These are phyloP conservation scores for Aphanomyces cochlioides DNA, from an alignment of 352 stramenopile genomes.

Conservation along the genomic window DNA sequence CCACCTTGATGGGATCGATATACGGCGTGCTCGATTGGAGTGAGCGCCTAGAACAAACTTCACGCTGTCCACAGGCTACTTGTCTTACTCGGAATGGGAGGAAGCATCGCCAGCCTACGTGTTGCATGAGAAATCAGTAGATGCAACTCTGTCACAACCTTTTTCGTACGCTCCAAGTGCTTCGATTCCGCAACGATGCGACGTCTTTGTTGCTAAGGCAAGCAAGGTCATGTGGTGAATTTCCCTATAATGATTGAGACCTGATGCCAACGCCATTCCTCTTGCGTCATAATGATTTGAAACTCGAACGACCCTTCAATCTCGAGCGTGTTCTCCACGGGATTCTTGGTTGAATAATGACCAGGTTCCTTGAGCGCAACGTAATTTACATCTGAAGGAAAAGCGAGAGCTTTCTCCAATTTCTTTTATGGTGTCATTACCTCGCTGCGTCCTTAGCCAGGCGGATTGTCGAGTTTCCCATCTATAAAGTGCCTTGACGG, in stretches of 20 bases:
- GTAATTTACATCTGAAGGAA: conserved; percentile 23
- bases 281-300: conserved; percentile 29
- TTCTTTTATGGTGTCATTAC: too few relatives aligned
- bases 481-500: conserved; percentile 20
- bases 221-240: neutral
- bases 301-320: conserved; percentile 29
- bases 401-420: too few relatives aligned
- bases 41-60: conserved; percentile 17
- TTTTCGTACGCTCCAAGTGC: conserved; percentile 24
- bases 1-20: conserved; percentile 20
- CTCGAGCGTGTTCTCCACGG: conserved; percentile 25
- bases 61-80: too few relatives aligned
- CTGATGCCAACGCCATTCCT: conserved; percentile 26
- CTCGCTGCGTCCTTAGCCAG: neutral
- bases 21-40: conserved; percentile 23
- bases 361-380: conserved; percentile 24
- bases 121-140: neutral
- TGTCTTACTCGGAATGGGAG: too few relatives aligned
- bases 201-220: conserved; percentile 15
- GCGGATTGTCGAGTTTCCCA: conserved; percentile 15
- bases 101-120: neutral
- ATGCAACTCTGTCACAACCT: neutral
- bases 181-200: conserved; percentile 21
- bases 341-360: conserved; percentile 24
- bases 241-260: neutral